Evolutionary conservation across 192 early-diverging fungal genomes (phyloP).

Genomic region (Rhizophlyctis rosea): DNA sequence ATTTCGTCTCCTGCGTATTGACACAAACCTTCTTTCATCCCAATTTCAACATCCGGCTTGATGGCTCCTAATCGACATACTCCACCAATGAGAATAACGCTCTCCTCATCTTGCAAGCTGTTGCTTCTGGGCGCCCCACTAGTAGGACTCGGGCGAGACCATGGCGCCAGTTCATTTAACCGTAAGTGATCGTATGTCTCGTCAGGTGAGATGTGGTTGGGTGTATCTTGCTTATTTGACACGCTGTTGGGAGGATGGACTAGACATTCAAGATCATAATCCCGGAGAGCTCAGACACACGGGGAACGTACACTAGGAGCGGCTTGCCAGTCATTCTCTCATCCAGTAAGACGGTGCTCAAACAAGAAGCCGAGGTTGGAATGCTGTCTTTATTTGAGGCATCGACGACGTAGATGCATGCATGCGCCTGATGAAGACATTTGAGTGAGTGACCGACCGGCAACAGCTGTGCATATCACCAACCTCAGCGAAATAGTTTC

Average conservation of each 20-base stretch:
- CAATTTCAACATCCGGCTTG: background rate
- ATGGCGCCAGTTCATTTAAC: background rate
- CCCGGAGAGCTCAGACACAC: background rate
- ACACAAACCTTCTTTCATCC: background rate
- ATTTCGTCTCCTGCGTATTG: background rate
- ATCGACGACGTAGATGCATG: conserved; percentile 27
- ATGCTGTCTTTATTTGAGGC: conserved; percentile 12
- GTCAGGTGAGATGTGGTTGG: background rate
- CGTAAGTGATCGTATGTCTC: background rate
- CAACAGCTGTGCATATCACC: background rate
- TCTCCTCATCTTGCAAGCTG: too few species aligned
- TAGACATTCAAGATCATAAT: background rate
- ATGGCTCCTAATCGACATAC: background rate
- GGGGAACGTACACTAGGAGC: conserved; percentile 22
- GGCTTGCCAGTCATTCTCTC: conserved; percentile 26
- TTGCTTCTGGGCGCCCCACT: background rate
- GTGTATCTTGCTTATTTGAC: conserved; percentile 29
- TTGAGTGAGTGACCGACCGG: background rate
- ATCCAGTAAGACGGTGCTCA: conserved; percentile 13
- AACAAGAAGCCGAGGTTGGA: conserved; percentile 5
- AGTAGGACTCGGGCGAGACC: background rate
- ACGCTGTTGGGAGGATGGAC: conserved; percentile 10
- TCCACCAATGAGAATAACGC: too few species aligned
- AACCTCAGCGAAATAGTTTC: conserved; percentile 34
- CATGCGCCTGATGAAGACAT: conserved; percentile 18